Percentiles rank a stretch among this genome's conserved stretches.
Evolutionary conservation across 306 rosid genomes (phyloP).

Genomic region (Quercus rubra): DNA sequence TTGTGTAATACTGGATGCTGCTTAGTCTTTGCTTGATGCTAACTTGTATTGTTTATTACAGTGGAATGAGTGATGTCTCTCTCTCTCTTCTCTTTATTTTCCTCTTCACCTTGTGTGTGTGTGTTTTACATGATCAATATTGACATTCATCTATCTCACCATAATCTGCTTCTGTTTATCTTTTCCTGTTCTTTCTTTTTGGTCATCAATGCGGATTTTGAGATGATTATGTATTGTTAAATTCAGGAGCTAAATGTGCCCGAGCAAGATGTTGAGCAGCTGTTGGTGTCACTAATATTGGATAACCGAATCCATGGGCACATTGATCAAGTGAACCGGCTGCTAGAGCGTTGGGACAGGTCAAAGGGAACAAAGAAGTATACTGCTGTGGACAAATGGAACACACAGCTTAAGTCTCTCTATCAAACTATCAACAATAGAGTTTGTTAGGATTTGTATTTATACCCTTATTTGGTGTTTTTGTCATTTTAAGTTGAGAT

Average conservation of each 20-base stretch:
- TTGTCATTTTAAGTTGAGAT: slow-evolving; percentile 19
- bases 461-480: slow-evolving; percentile 24
- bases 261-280: slow-evolving; percentile 63
- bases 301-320: slow-evolving; percentile 95
- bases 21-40: too few relatives aligned
- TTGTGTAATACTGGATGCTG: too few relatives aligned
- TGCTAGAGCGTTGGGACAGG: slow-evolving; percentile 91
- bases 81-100: too few relatives aligned
- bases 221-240: background rate
- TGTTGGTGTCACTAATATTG: slow-evolving; percentile 60
- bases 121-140: background rate
- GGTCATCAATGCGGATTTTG: background rate
- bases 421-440: slow-evolving; percentile 74
- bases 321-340: slow-evolving; percentile 96
- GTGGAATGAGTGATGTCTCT: background rate
- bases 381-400: slow-evolving; percentile 92
- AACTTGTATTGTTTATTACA: too few relatives aligned
- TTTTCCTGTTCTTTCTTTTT: background rate
- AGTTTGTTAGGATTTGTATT: slow-evolving; percentile 44
- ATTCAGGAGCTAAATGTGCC: slow-evolving; percentile 60
- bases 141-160: background rate
- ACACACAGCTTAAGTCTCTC: slow-evolving; percentile 81
- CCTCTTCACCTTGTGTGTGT: background rate
- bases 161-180: background rate
- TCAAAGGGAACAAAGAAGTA: slow-evolving; percentile 92